Conservation (phyloP, 805 yeast species). For the Osmozyma mogii region DNA sequence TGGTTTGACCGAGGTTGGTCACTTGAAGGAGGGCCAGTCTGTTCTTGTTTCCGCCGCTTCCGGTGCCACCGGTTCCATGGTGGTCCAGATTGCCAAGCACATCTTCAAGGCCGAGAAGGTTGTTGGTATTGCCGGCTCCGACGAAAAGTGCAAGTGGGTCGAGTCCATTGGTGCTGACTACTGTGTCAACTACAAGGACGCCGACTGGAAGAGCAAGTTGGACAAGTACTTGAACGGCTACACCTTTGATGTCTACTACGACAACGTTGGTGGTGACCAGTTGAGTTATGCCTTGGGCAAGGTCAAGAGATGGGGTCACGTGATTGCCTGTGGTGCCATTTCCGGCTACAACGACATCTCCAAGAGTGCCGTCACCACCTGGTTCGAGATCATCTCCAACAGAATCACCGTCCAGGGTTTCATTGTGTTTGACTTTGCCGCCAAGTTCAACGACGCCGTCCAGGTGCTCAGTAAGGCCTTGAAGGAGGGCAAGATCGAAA, state of each 20-base stretch:
- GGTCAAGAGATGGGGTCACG: slow-evolving; percentile 33
- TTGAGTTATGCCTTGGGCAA: slow-evolving; percentile 37
- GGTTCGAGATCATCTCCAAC: slow-evolving; percentile 38
- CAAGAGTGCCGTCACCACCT: slow-evolving; percentile 30
- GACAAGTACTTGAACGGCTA: slow-evolving; percentile 33
- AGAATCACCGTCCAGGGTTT: slow-evolving; percentile 49
- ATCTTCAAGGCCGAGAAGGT: slow-evolving; percentile 47
- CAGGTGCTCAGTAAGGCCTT: slow-evolving; percentile 27
- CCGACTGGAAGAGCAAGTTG: slow-evolving; percentile 18
- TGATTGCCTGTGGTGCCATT: slow-evolving; percentile 60
- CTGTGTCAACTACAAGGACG: slow-evolving; percentile 45
- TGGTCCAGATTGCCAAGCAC: slow-evolving; percentile 49
- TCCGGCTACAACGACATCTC: slow-evolving; percentile 44
- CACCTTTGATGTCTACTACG: slow-evolving; percentile 47
- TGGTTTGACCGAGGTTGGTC: slow-evolving; percentile 44
- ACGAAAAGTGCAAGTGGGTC: slow-evolving; percentile 45
- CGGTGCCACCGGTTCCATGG: slow-evolving; percentile 65
- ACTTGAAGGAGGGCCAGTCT: slow-evolving; percentile 36
- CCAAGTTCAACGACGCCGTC: slow-evolving; percentile 31
- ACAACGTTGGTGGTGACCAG: slow-evolving; percentile 58
- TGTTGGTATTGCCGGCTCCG: slow-evolving; percentile 56
- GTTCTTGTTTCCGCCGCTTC: slow-evolving; percentile 58
- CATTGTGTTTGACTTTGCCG: slow-evolving; percentile 38
- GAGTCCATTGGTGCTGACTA: slow-evolving; percentile 48
- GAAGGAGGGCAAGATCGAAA: slow-evolving; percentile 33